Percentiles rank a stretch among this genome's conserved stretches.
Conservation (phyloP, 345 rosid species). For the Diplotaxis tenuifolia region DNA sequence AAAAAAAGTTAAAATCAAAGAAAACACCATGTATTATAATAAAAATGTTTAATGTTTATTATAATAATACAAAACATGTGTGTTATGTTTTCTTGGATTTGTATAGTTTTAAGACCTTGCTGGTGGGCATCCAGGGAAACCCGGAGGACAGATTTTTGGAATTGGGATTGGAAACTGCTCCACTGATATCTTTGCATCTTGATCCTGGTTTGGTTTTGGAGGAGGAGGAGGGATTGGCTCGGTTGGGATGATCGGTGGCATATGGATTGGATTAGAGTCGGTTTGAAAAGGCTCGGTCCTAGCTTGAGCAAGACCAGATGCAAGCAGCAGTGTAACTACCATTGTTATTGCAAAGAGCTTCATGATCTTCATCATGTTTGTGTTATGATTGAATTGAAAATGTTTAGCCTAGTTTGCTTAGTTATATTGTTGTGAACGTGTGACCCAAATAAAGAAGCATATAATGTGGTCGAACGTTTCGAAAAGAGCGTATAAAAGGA, state of each 20-base stretch:
- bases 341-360: not conserved
- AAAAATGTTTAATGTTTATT: not conserved
- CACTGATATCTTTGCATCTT: not conserved
- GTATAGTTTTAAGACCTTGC: not conserved
- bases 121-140: not conserved
- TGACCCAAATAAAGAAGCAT: not conserved
- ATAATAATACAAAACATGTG: not conserved
- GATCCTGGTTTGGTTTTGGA: not conserved
- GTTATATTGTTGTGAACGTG: not conserved
- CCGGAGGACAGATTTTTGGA: not conserved
- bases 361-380: constrained; percentile 4
- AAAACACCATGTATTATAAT: not conserved
- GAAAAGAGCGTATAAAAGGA: not conserved
- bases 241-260: not conserved
- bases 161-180: constrained; percentile 2
- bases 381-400: not conserved
- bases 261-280: not conserved
- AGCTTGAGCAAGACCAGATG: not conserved
- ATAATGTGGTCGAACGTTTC: not conserved
- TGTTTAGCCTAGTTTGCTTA: not conserved
- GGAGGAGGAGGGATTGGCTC: not conserved
- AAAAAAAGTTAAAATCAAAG: not conserved
- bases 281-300: not conserved
- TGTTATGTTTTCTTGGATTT: not conserved
- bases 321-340: not conserved